A percentile compares a stretch with the other conserved stretches of the same genome.
phyloP scores from a whole-genome alignment of 208 protist species.

The Entamoeba moshkovskii region DNA sequence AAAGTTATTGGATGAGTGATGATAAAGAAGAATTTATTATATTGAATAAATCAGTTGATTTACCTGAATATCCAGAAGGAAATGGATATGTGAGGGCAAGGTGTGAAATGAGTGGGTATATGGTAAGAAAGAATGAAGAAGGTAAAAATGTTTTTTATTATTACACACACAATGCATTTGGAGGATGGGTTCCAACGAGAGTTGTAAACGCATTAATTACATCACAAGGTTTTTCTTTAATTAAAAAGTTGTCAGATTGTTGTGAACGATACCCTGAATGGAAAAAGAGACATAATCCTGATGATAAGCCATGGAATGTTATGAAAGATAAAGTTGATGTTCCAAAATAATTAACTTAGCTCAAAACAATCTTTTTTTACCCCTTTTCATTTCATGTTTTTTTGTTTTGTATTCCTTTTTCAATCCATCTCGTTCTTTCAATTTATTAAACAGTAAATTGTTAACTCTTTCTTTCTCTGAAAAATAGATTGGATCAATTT shows the following conservation, averaged over 20 bases:
- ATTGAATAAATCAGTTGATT: not conserved
- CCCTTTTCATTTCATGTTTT: not conserved
- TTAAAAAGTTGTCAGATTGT: not conserved
- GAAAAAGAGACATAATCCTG: not conserved
- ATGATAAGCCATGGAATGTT: not conserved
- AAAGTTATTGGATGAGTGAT: not conserved
- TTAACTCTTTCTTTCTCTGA: not conserved
- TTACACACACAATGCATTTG: not conserved
- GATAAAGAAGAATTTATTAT: constrained; percentile 1
- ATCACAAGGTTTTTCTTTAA: not conserved
- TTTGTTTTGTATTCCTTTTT: not conserved
- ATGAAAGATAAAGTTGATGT: not conserved
- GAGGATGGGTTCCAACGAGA: not conserved
- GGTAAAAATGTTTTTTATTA: not conserved
- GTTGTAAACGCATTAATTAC: not conserved
- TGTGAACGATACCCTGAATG: not conserved
- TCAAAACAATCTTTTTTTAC: not conserved
- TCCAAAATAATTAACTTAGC: not conserved
- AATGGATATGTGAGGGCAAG: not conserved
- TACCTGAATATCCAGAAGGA: not conserved
- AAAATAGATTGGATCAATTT: not conserved
- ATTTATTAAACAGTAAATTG: not conserved
- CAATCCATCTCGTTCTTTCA: not conserved
- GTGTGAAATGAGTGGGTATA: not conserved
- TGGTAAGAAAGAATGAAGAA: not conserved